A percentile compares a stretch with the other conserved stretches of the same genome.
phyloP scores from a whole-genome alignment of 2,329 filamentous ascomycete species.

The Xylariaceae sp. region DNA sequence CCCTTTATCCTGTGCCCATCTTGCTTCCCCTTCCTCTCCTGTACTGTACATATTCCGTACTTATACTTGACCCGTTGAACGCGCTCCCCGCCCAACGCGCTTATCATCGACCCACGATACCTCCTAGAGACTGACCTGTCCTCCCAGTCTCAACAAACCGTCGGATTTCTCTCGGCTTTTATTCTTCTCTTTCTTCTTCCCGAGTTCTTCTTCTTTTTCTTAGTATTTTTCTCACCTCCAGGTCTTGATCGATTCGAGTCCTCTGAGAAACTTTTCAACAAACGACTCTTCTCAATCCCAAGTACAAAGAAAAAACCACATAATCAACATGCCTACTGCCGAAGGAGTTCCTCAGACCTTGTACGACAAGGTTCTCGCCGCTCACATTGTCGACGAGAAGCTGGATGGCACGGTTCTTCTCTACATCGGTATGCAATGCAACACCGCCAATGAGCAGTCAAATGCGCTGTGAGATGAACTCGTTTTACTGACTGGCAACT shows the following conservation, averaged over 20 bases:
- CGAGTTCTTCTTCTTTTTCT: neutral
- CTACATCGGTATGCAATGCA: conserved; percentile 70
- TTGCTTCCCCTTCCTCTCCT: neutral
- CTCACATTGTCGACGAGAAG: conserved; percentile 93
- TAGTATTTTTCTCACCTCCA: neutral
- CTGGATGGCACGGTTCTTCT: conserved; percentile 86
- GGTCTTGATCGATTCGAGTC: neutral
- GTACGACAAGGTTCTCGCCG: conserved; percentile 96
- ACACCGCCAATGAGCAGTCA: neutral
- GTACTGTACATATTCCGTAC: too few species aligned
- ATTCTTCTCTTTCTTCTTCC: neutral
- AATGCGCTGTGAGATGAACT: neutral
- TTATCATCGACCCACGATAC: neutral
- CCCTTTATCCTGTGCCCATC: conserved; percentile 1
- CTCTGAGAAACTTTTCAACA: conserved; percentile 1
- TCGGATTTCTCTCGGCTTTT: neutral
- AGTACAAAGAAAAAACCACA: neutral
- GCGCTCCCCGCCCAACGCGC: conserved; percentile 1
- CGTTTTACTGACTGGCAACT: conserved; percentile 13
- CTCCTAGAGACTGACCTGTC: neutral
- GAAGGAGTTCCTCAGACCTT: conserved; percentile 62
- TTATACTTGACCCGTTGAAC: neutral
- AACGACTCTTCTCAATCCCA: neutral
- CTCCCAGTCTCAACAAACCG: neutral
- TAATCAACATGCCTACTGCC: conserved; percentile 56